phyloP scores from a whole-genome alignment of 352 stramenopile species.

The Phytophthora fragariaefolia region DNA sequence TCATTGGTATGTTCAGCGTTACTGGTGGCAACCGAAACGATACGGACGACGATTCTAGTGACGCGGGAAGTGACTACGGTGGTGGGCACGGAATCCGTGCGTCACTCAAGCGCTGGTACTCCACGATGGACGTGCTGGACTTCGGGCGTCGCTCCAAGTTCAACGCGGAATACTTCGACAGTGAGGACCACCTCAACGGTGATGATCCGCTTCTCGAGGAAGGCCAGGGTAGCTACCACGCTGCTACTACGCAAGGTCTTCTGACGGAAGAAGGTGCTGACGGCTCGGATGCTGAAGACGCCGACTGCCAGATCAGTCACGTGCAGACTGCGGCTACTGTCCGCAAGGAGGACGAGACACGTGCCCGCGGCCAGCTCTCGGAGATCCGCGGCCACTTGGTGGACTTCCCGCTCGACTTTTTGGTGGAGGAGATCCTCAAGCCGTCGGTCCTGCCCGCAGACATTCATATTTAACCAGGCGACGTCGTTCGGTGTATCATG shows the following conservation, averaged over 20 bases:
- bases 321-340: constrained; percentile 84
- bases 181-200: constrained; percentile 53
- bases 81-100: constrained; percentile 56
- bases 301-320: constrained; percentile 84
- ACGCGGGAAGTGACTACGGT: constrained; percentile 56
- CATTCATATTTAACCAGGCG: constrained; percentile 82
- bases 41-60: constrained; percentile 46
- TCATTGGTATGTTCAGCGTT: constrained; percentile 42
- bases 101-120: constrained; percentile 81
- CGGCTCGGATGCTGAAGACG: constrained; percentile 43
- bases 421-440: constrained; percentile 86
- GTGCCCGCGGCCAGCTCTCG: constrained; percentile 72
- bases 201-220: constrained; percentile 75
- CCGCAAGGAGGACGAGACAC: constrained; percentile 79
- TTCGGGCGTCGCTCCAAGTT: constrained; percentile 80
- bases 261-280: constrained; percentile 37
- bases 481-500: constrained; percentile 11
- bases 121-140: constrained; percentile 70
- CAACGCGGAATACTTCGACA: constrained; percentile 80
- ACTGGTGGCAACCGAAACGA: constrained; percentile 31
- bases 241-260: constrained; percentile 35
- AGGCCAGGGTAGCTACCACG: constrained; percentile 49
- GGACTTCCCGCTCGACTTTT: constrained; percentile 86
- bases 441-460: constrained; percentile 82
- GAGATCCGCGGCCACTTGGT: constrained; percentile 88